phyloP scores from a whole-genome alignment of 495 filamentous ascomycete genomes.

The Lasiosphaeria ovina region DNA sequence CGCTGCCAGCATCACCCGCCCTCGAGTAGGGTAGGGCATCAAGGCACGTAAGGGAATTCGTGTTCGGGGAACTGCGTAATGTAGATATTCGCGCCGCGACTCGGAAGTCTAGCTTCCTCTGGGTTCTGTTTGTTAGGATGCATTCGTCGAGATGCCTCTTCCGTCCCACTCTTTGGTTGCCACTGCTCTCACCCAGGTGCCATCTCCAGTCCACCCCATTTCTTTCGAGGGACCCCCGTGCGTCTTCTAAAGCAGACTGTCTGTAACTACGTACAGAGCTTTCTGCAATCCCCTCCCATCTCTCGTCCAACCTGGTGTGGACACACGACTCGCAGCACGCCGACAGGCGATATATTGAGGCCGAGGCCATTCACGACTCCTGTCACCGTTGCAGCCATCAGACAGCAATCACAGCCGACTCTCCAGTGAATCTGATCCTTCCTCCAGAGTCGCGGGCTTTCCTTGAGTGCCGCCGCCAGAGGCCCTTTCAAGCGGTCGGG shows the following conservation, averaged over 20 bases:
- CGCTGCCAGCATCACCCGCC: no score
- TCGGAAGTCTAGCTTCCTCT: no score
- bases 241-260: background rate
- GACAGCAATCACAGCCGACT: background rate
- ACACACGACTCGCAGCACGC: slow-evolving; percentile 14
- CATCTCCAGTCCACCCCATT: no score
- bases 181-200: no score
- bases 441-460: background rate
- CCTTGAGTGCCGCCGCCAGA: background rate
- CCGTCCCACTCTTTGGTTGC: no score
- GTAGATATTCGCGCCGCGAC: no score
- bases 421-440: background rate
- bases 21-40: no score
- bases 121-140: no score
- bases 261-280: background rate
- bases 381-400: background rate
- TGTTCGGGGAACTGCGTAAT: no score
- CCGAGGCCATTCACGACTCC: slow-evolving; percentile 4
- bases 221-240: background rate
- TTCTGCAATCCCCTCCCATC: background rate
- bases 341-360: slow-evolving; percentile 9
- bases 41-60: no score
- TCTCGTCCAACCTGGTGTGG: slow-evolving; percentile 12
- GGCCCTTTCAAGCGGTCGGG: background rate
- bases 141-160: no score